Evolutionary conservation across 257 asterid genomes (phyloP).

Genomic region (Oldenlandia corymbosa): DNA sequence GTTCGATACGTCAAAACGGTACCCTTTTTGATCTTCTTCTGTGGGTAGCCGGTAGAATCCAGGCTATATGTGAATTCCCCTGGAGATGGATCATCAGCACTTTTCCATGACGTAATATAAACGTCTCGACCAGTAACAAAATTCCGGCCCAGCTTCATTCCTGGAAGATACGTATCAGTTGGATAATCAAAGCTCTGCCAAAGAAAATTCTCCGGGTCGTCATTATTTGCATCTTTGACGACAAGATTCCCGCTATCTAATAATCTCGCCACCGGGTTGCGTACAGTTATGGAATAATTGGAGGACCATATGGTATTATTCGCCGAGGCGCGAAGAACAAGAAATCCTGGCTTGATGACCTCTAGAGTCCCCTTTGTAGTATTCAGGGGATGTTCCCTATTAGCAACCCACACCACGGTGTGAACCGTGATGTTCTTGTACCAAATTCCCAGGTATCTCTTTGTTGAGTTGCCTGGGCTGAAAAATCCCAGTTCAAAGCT

Average conservation of each 20-base stretch:
- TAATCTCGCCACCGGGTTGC: slow-evolving; percentile 27
- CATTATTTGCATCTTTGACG: slow-evolving; percentile 28
- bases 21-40: slow-evolving; percentile 10
- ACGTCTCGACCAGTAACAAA: slow-evolving; percentile 22
- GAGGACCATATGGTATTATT: slow-evolving; percentile 37
- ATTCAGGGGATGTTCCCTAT: slow-evolving; percentile 22
- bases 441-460: slow-evolving; percentile 42
- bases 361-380: slow-evolving; percentile 22
- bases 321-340: slow-evolving; percentile 26
- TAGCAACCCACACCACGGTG: slow-evolving; percentile 39
- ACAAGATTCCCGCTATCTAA: slow-evolving; percentile 49
- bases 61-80: slow-evolving; percentile 21
- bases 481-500: slow-evolving; percentile 43
- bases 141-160: slow-evolving; percentile 47
- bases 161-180: slow-evolving; percentile 38
- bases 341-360: slow-evolving; percentile 20
- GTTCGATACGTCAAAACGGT: slow-evolving; percentile 15
- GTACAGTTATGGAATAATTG: slow-evolving; percentile 20
- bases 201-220: slow-evolving; percentile 16
- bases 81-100: slow-evolving; percentile 32
- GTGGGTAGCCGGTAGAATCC: slow-evolving; percentile 35
- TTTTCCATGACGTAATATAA: slow-evolving; percentile 34
- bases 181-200: slow-evolving; percentile 62
- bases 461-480: slow-evolving; percentile 27
- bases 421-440: slow-evolving; percentile 24